These are phyloP conservation scores for Lepraria neglecta DNA, from an alignment of 495 filamentous ascomycete genomes.

Conservation along the genomic window DNA sequence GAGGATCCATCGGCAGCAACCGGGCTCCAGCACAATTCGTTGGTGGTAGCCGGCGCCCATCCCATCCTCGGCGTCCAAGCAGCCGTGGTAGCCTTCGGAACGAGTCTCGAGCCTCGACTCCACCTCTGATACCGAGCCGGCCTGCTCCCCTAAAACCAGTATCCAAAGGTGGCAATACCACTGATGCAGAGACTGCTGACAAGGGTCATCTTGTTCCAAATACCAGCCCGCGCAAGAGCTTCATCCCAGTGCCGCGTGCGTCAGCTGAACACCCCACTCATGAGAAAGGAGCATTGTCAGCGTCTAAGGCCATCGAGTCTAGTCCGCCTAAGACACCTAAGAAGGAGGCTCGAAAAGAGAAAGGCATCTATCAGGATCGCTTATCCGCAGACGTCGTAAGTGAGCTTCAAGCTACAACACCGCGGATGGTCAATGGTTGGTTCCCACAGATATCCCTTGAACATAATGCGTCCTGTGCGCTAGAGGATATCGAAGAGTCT, in stretches of 20 bases:
- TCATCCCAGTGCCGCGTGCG: slow-evolving; percentile 14
- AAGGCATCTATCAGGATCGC: slow-evolving; percentile 9
- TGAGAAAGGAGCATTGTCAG: background rate
- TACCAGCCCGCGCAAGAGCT: slow-evolving; percentile 17
- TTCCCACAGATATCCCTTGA: background rate
- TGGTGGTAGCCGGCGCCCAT: slow-evolving; percentile 26
- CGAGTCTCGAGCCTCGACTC: slow-evolving; percentile 19
- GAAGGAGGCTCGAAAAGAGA: slow-evolving; percentile 7
- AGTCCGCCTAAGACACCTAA: background rate
- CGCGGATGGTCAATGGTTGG: background rate
- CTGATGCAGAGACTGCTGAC: background rate
- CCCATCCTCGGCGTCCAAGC: slow-evolving; percentile 22
- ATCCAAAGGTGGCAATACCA: background rate
- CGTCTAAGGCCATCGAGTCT: background rate
- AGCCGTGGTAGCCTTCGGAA: slow-evolving; percentile 24
- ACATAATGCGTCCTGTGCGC: slow-evolving; percentile 8
- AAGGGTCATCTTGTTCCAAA: background rate
- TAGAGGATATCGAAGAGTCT: slow-evolving; percentile 28
- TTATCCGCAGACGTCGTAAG: background rate
- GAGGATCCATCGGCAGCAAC: slow-evolving; percentile 22
- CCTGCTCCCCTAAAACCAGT: slow-evolving; percentile 8
- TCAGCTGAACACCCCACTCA: background rate
- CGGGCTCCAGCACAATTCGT: slow-evolving; percentile 28
- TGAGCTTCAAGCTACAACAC: background rate
- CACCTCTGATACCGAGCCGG: slow-evolving; percentile 11